Percentiles rank a stretch among this genome's conserved stretches.
Conservation (phyloP, 148 eudicot genomes). For the Chenopodium formosanum region DNA sequence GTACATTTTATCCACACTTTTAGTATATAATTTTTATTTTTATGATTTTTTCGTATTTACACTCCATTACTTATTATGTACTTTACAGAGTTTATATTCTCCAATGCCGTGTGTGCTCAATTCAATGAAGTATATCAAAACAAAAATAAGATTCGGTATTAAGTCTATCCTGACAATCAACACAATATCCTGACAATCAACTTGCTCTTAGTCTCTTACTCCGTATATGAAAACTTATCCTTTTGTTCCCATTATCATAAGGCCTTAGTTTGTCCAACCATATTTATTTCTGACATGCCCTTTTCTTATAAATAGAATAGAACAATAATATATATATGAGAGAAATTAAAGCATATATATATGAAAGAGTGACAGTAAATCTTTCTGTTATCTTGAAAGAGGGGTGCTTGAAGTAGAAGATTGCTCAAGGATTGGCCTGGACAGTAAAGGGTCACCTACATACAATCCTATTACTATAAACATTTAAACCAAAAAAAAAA, state of each 20-base stretch:
- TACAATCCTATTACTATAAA: slow-evolving; percentile 20
- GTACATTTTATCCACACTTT: neutral
- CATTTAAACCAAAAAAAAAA: neutral
- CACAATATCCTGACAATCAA: too few relatives aligned
- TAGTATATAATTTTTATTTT: neutral
- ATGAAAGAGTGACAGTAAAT: slow-evolving; percentile 34
- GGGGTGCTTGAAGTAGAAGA: slow-evolving; percentile 55
- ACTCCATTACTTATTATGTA: too few relatives aligned
- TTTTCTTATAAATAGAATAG: neutral
- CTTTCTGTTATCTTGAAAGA: slow-evolving; percentile 33
- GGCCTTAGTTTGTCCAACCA: neutral
- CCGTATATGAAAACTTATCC: too few relatives aligned
- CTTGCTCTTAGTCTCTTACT: too few relatives aligned
- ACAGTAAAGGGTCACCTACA: slow-evolving; percentile 49
- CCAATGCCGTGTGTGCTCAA: too few relatives aligned
- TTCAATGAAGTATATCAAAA: too few relatives aligned
- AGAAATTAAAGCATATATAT: neutral
- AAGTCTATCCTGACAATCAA: too few relatives aligned
- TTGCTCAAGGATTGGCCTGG: slow-evolving; percentile 36
- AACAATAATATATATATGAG: neutral
- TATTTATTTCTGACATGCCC: neutral
- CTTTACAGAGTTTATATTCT: too few relatives aligned
- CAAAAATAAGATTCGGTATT: too few relatives aligned
- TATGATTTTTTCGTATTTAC: too few relatives aligned
- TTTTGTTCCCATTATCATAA: too few relatives aligned